A percentile compares a stretch with the other conserved stretches of the same genome.
These are phyloP conservation scores for Mucor mucedo DNA, from an alignment of 371 early-diverging fungal genomes.

Conservation along the genomic window DNA sequence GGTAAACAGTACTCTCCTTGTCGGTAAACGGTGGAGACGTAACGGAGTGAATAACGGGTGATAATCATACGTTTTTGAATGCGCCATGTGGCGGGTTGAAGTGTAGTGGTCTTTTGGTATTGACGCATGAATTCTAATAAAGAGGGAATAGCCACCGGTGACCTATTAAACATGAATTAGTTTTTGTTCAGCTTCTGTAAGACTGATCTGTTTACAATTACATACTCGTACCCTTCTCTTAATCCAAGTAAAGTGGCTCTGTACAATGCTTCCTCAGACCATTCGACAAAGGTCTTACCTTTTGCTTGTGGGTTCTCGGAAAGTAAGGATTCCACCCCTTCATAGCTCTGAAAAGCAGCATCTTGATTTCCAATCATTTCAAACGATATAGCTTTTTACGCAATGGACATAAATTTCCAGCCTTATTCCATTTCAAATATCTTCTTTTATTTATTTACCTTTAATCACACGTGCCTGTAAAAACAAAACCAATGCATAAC, in stretches of 20 bases:
- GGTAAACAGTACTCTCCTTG: slow-evolving; percentile 38
- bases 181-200: background rate
- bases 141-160: slow-evolving; percentile 6
- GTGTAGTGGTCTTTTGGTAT: slow-evolving; percentile 52
- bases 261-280: slow-evolving; percentile 77
- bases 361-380: slow-evolving; percentile 56
- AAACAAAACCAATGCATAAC: slow-evolving; percentile 59
- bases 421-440: background rate
- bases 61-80: slow-evolving; percentile 53
- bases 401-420: background rate
- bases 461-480: slow-evolving; percentile 58
- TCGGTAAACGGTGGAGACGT: slow-evolving; percentile 33
- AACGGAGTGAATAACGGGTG: slow-evolving; percentile 44
- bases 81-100: slow-evolving; percentile 52
- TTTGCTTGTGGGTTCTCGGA: slow-evolving; percentile 39
- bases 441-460: slow-evolving; percentile 35
- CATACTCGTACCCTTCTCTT: slow-evolving; percentile 36
- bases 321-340: slow-evolving; percentile 47
- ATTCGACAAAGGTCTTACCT: slow-evolving; percentile 59
- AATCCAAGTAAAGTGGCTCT: slow-evolving; percentile 62
- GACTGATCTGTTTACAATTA: background rate
- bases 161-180: slow-evolving; percentile 9
- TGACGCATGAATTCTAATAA: slow-evolving; percentile 57
- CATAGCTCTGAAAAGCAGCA: slow-evolving; percentile 58
- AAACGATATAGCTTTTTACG: slow-evolving; percentile 46